Base-by-base conservation (phyloP, 1,284 basidiomycete genomes). In the Sporisorium reilianum region DNA sequence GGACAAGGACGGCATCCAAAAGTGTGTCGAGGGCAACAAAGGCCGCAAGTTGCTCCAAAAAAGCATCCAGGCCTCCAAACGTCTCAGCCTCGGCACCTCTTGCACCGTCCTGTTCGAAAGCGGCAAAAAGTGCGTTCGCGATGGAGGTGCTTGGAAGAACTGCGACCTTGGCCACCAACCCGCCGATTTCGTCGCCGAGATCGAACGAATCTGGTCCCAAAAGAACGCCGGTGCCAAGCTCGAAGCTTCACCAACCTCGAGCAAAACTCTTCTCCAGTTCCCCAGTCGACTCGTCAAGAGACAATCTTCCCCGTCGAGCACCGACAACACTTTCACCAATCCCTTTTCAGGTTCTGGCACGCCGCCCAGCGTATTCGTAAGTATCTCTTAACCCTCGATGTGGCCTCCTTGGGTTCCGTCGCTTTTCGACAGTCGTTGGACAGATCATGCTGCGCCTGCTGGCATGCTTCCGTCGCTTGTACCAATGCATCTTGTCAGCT, bases 291-390 rank as follows among this genome's bases (percentile, higher is more conserved):
- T 59, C 30, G 32, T 51, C 49, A 69, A 66, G 55, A 60, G 68
- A 23, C 68, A 71, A 32, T 60, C 62, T 6, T 50, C 71, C 34
- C 54, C 71, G 3, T 44, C 63, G 8, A 5, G 49, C n/a, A 52
- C 57, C 53, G 48, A 55, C 36, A 38, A 30, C 18, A 55, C 56
- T 23, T 64, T 58, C 50, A 55, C 23, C 44, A 67, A 60, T 36
- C 56, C 53, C 23, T 60, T 61, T 44, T 45, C 50, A 4, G 65
- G 64, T 12, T 74, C 70, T 1, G 53, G 64, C 28, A 72, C 77
- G n/a, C 77, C 79, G 3, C 70, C 79, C 9, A 79, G 77, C 56
- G 77, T 79, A 26, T 80, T 80, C 56, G 77, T 80, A 74, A 80
- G 78, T 80, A 41, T 20, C 22, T 22, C 23, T 11, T 14, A 25